Percentiles rank a stretch among this genome's conserved stretches.
Evolutionary conservation across 805 yeast genomes (phyloP).

Genomic region (Saccharomycopsis vini): DNA sequence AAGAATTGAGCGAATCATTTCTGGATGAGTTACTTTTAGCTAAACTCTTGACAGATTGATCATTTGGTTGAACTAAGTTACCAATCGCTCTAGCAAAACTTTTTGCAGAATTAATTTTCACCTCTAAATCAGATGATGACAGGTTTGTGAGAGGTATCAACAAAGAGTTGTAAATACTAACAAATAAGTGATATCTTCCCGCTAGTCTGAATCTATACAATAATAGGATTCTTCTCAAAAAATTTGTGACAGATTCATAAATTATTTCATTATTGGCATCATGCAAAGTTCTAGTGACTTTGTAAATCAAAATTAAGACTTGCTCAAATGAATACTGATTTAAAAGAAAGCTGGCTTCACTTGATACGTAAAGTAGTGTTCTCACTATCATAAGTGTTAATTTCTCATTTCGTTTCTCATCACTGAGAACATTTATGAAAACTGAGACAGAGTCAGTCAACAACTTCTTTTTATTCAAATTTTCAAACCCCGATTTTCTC

Average conservation of each 20-base stretch:
- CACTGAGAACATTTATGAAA: neutral
- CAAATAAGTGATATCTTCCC: conserved; percentile 63
- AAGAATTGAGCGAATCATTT: conserved; percentile 40
- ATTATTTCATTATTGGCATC: neutral
- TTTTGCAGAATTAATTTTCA: conserved; percentile 32
- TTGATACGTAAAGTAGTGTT: conserved; percentile 3
- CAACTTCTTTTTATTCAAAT: conserved; percentile 5
- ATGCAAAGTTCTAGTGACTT: neutral
- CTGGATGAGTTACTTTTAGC: conserved; percentile 23
- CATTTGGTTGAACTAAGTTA: conserved; percentile 67
- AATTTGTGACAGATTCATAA: conserved; percentile 31
- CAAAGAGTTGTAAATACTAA: conserved; percentile 39
- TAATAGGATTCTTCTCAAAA: conserved; percentile 52
- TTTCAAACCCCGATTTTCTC: conserved; percentile 2
- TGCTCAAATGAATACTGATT: conserved; percentile 17
- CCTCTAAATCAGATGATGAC: neutral
- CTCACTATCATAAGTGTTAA: no score
- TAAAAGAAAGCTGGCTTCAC: conserved; percentile 8
- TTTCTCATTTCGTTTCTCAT: no score
- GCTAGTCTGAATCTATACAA: conserved; percentile 63
- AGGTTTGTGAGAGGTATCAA: conserved; percentile 25
- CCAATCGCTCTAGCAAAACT: conserved; percentile 49
- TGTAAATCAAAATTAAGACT: conserved; percentile 2
- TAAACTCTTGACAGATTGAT: conserved; percentile 26
- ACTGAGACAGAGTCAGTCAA: conserved; percentile 5